A percentile compares a stretch with the other conserved stretches of the same genome.
Evolutionary conservation across 257 asterid species (phyloP).

Genomic region (Primulina huaijiensis): DNA sequence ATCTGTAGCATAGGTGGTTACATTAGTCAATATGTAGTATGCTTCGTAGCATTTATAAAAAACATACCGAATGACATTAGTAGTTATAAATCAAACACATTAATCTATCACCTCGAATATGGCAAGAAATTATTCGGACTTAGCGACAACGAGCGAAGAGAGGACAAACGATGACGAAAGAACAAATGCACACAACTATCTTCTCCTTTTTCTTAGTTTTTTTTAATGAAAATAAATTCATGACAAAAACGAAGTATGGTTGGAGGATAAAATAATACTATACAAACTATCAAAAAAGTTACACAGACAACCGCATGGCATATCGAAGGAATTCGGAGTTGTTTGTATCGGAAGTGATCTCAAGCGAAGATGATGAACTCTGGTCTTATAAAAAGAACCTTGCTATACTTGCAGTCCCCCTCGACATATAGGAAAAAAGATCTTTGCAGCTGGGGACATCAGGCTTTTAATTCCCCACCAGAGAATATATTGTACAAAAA

Average conservation of each 20-base stretch:
- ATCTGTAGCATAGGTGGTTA: too few relatives aligned
- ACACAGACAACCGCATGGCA: background rate
- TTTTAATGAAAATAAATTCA: background rate
- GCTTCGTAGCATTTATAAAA: background rate
- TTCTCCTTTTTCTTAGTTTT: too few relatives aligned
- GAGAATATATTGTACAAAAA: too few relatives aligned
- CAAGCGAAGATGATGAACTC: background rate
- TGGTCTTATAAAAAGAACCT: background rate
- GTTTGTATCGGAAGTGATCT: background rate
- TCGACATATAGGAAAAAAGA: background rate
- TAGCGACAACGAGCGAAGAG: background rate
- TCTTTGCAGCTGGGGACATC: background rate
- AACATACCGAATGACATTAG: background rate
- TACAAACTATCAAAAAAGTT: too few relatives aligned
- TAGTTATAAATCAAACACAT: background rate
- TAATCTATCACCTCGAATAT: background rate
- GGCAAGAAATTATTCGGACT: background rate
- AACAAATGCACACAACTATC: background rate
- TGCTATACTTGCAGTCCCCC: background rate
- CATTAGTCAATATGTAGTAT: too few relatives aligned
- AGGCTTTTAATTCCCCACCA: background rate
- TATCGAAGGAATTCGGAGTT: background rate
- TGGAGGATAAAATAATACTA: background rate
- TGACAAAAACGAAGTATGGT: too few relatives aligned
- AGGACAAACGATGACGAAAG: conserved; percentile 28